These are phyloP conservation scores for Nidula microcarpa DNA, from an alignment of 768 basidiomycete genomes.

Conservation along the genomic window DNA sequence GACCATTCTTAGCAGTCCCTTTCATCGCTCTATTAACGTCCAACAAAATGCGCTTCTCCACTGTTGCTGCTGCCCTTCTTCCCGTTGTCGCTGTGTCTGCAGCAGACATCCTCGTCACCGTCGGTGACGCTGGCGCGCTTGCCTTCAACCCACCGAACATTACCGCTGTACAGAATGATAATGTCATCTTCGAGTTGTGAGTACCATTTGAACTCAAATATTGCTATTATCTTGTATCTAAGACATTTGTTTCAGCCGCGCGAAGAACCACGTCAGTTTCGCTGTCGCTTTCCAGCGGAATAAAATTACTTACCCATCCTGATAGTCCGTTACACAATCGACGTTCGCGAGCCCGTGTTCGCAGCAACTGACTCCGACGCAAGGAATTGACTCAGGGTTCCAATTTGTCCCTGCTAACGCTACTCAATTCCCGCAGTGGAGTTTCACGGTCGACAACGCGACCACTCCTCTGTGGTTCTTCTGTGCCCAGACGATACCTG, in stretches of 20 bases:
- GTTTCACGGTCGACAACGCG: conserved; percentile 40
- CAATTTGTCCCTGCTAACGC: conserved; percentile 28
- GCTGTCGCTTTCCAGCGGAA: background rate
- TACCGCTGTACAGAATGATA: conserved; percentile 42
- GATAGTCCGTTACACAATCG: conserved; percentile 57
- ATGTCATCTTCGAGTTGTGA: conserved; percentile 51
- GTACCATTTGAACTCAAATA: conserved; percentile 11
- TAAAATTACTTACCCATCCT: background rate
- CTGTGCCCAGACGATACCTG: conserved; percentile 43
- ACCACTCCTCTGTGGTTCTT: conserved; percentile 60
- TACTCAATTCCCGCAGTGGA: conserved; percentile 35
- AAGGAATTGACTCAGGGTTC: conserved; percentile 57
- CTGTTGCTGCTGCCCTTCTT: conserved; percentile 38
- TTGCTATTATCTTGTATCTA: background rate
- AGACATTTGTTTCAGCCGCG: background rate
- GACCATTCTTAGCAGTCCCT: background rate
- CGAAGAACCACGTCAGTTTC: conserved; percentile 8
- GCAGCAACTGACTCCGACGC: conserved; percentile 15
- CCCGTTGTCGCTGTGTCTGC: conserved; percentile 36
- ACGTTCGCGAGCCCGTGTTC: conserved; percentile 54
- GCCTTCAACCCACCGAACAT: conserved; percentile 34
- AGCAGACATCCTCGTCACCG: conserved; percentile 29
- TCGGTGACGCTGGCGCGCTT: conserved; percentile 37
- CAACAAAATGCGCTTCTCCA: conserved; percentile 48
- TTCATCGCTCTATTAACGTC: background rate